Evolutionary conservation across 495 filamentous ascomycete genomes (phyloP).

Genomic region (Neurospora discreta): DNA sequence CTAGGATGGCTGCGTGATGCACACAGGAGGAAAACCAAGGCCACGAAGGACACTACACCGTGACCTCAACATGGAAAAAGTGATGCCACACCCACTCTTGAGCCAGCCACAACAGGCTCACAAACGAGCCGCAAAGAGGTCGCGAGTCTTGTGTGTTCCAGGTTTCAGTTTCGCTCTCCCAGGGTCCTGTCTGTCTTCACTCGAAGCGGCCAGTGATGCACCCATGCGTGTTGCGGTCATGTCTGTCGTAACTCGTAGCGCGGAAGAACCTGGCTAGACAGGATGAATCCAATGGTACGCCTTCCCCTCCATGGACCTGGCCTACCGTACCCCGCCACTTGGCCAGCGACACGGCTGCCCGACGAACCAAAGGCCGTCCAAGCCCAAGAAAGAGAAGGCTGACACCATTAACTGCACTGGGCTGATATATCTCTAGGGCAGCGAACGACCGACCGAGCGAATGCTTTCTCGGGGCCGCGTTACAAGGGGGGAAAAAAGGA

Average conservation of each 20-base stretch:
- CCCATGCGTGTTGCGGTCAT: not conserved
- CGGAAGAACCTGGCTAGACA: not conserved
- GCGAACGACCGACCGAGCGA: constrained; percentile 13
- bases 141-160: not conserved
- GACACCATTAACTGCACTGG: not conserved
- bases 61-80: not conserved
- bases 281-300: not conserved
- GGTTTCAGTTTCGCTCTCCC: not conserved
- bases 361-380: not conserved
- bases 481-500: not conserved
- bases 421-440: not conserved
- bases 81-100: not conserved
- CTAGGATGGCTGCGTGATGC: not conserved
- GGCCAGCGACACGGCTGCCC: constrained; percentile 3
- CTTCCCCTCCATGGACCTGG: constrained; percentile 10
- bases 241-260: not conserved
- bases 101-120: not conserved
- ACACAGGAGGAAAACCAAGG: not conserved
- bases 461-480: constrained; percentile 15
- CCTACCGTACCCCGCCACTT: constrained; percentile 24
- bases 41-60: not conserved
- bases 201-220: not conserved
- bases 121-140: not conserved
- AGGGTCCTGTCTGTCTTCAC: not conserved
- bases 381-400: not conserved